A percentile compares a stretch with the other conserved stretches of the same genome.
phyloP scores from a whole-genome alignment of 805 yeast genomes.

The Ogataea zsoltii region DNA sequence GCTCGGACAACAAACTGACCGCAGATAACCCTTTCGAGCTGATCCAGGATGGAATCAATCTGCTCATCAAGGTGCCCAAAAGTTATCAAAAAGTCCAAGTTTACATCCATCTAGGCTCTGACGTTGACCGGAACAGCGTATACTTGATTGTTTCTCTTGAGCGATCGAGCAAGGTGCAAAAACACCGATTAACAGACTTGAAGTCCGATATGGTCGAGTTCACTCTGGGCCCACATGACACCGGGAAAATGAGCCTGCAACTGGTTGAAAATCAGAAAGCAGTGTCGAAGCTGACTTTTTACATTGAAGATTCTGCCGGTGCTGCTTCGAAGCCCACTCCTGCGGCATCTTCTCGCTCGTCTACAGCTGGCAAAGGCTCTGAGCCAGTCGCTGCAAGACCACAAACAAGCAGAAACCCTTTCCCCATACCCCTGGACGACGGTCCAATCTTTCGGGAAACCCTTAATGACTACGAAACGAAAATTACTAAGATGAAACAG shows the following conservation, averaged over 20 bases:
- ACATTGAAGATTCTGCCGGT: neutral
- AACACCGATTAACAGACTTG: constrained; percentile 1
- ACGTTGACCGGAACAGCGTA: neutral
- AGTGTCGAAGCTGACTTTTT: constrained; percentile 11
- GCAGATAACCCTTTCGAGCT: constrained; percentile 4
- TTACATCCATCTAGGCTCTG: neutral
- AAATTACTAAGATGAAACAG: constrained; percentile 23
- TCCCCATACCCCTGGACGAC: constrained; percentile 36
- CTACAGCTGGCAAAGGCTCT: neutral
- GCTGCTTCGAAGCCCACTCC: neutral
- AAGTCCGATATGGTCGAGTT: neutral
- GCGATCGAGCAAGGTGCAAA: constrained; percentile 2
- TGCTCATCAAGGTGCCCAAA: constrained; percentile 14
- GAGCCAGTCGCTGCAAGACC: neutral
- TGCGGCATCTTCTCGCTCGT: too few species aligned
- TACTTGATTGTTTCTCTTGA: constrained; percentile 7
- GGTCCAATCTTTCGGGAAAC: constrained; percentile 38
- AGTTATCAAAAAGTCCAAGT: neutral
- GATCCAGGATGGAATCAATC: constrained; percentile 11
- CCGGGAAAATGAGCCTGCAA: constrained; percentile 11
- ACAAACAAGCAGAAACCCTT: constrained; percentile 20
- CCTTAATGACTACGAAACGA: constrained; percentile 28
- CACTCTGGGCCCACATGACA: constrained; percentile 5
- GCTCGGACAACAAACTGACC: neutral
- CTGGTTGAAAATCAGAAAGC: constrained; percentile 5